Evolutionary conservation across 192 early-diverging fungal genomes (phyloP).

Genomic region (Coemansia sp.): DNA sequence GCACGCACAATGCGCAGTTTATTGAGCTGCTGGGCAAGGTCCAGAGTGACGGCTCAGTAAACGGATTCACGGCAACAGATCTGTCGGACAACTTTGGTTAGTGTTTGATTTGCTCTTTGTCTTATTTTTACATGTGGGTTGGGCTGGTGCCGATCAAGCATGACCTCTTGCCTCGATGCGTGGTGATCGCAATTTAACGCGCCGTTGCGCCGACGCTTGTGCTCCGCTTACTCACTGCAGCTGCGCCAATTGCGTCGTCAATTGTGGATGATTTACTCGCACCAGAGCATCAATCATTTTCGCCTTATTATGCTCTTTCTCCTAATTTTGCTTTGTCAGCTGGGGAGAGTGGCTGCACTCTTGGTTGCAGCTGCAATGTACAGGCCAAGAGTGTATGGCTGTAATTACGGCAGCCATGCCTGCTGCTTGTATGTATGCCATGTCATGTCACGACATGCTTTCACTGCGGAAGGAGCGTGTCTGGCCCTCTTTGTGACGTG

Average conservation of each 20-base stretch:
- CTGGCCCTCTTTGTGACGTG: conserved; percentile 3
- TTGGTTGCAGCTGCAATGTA: no score
- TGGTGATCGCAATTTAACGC: background rate
- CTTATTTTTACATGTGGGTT: no score
- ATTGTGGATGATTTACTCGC: no score
- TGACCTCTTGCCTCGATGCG: background rate
- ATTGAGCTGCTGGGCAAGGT: conserved; percentile 52
- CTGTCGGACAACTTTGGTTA: conserved; percentile 52
- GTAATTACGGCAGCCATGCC: no score
- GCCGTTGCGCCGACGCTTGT: background rate
- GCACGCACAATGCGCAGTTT: conserved; percentile 34
- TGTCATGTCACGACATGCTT: background rate
- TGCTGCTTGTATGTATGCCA: background rate
- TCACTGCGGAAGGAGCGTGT: no score
- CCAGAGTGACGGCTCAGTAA: conserved; percentile 40
- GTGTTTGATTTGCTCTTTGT: conserved; percentile 4
- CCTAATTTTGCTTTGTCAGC: no score
- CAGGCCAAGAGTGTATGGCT: no score
- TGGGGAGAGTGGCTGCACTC: no score
- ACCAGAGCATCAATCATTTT: no score
- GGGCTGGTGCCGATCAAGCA: background rate
- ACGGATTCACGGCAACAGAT: conserved; percentile 45
- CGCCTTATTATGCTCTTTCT: no score
- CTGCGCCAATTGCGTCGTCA: no score
- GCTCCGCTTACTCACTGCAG: background rate